Evolutionary conservation across 768 basidiomycete species (phyloP).

Genomic region (Russula virescens): DNA sequence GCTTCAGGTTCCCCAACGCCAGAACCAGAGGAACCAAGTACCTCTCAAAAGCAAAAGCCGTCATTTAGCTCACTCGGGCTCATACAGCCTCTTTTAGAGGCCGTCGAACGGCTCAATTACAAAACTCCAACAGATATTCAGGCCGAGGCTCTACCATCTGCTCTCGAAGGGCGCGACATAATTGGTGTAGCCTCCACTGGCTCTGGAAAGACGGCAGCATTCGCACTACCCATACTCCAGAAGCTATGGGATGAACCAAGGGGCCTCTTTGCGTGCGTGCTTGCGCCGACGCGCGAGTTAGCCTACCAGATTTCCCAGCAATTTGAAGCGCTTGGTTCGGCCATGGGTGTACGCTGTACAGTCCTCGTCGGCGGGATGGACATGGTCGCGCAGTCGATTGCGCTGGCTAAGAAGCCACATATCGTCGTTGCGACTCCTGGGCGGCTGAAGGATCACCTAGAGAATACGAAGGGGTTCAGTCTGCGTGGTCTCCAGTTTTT

Average conservation of each 20-base stretch:
- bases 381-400: slow-evolving; percentile 83
- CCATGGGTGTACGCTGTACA: slow-evolving; percentile 87
- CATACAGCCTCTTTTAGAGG: slow-evolving; percentile 83
- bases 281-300: slow-evolving; percentile 97
- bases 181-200: slow-evolving; percentile 99
- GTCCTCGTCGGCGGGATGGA: slow-evolving; percentile 97
- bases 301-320: slow-evolving; percentile 98
- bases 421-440: slow-evolving; percentile 95
- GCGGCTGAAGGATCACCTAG: slow-evolving; percentile 86
- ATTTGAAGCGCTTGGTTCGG: slow-evolving; percentile 84
- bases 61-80: slow-evolving; percentile 84
- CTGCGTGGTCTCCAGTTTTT: slow-evolving; percentile 81
- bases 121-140: slow-evolving; percentile 91
- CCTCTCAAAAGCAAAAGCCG: slow-evolving; percentile 29
- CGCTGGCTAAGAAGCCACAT: slow-evolving; percentile 90
- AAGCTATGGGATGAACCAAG: slow-evolving; percentile 95
- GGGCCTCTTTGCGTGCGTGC: slow-evolving; percentile 86
- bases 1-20: neutral
- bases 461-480: slow-evolving; percentile 96
- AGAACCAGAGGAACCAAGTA: neutral
- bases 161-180: slow-evolving; percentile 87
- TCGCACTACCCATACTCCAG: slow-evolving; percentile 92
- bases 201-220: slow-evolving; percentile 96
- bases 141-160: slow-evolving; percentile 74
- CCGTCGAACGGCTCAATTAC: slow-evolving; percentile 76